These are phyloP conservation scores for Artemisia annua DNA, from an alignment of 129 eudicot species.

Conservation along the genomic window DNA sequence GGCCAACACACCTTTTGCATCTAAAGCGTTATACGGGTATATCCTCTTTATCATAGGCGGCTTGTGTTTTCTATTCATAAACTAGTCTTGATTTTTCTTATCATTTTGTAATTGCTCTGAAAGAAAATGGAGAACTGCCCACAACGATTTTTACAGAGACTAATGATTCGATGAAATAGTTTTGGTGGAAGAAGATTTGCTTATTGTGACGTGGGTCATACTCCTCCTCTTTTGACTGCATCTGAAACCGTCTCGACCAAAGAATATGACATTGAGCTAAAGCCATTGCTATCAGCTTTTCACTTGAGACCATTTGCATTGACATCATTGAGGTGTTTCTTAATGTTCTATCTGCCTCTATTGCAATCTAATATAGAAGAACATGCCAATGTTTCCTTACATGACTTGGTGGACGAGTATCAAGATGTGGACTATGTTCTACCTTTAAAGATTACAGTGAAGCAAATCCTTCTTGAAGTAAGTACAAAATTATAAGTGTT, in stretches of 20 bases:
- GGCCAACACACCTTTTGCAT: slow-evolving; percentile 49
- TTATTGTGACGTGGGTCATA: slow-evolving; percentile 56
- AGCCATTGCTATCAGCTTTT: slow-evolving; percentile 85
- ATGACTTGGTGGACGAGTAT: neutral
- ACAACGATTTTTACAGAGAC: no score
- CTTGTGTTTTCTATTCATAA: neutral
- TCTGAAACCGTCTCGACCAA: slow-evolving; percentile 52
- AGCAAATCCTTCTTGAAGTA: slow-evolving; percentile 71
- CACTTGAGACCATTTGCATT: slow-evolving; percentile 60
- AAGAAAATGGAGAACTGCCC: no score
- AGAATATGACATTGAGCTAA: slow-evolving; percentile 65
- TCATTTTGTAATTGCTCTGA: neutral
- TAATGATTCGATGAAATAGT: slow-evolving; percentile 35
- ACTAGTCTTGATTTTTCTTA: neutral
- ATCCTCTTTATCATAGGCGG: neutral
- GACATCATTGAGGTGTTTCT: slow-evolving; percentile 73
- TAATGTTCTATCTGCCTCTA: slow-evolving; percentile 81
- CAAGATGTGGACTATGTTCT: slow-evolving; percentile 54
- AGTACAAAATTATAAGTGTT: neutral
- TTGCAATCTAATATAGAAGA: slow-evolving; percentile 17
- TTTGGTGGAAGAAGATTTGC: slow-evolving; percentile 47
- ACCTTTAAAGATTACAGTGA: slow-evolving; percentile 75
- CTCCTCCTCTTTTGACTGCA: slow-evolving; percentile 37
- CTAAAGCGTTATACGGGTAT: slow-evolving; percentile 66
- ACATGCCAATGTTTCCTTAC: no score